A percentile compares a stretch with the other conserved stretches of the same genome.
Conservation (phyloP, 768 basidiomycete species). For the Rubroboletus satanas region DNA sequence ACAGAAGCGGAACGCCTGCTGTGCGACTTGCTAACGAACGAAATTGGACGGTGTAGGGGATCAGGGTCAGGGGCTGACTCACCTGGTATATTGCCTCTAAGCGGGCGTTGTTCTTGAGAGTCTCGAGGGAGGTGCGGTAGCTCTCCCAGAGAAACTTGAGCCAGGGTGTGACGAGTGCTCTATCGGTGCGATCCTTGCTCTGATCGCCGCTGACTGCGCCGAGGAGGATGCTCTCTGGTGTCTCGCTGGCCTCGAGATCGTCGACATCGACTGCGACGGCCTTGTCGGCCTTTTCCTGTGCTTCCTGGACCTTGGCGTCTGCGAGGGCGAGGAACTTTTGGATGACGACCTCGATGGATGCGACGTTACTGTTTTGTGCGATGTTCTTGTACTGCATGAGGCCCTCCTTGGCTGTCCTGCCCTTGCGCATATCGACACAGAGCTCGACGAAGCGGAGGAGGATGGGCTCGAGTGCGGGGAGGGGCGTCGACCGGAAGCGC, state of each 20-base stretch:
- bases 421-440: constrained; percentile 92
- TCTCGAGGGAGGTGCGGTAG: constrained; percentile 92
- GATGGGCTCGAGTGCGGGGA: constrained; percentile 89
- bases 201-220: constrained; percentile 88
- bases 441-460: constrained; percentile 94
- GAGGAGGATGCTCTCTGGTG: constrained; percentile 86
- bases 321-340: constrained; percentile 78
- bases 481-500: constrained; percentile 87
- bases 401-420: constrained; percentile 85
- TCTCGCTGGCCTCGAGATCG: constrained; percentile 93
- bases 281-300: constrained; percentile 82
- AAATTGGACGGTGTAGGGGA: neutral
- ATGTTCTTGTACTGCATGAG: constrained; percentile 98
- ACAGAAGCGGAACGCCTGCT: constrained; percentile 97
- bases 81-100: constrained; percentile 94
- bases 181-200: constrained; percentile 90
- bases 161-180: constrained; percentile 94
- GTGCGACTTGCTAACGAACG: constrained; percentile 74
- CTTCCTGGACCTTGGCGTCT: constrained; percentile 78
- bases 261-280: constrained; percentile 79
- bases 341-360: constrained; percentile 89
- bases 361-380: constrained; percentile 88
- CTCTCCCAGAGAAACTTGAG: constrained; percentile 99
- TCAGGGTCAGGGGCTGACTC: constrained; percentile 18
- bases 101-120: constrained; percentile 91